phyloP scores from a whole-genome alignment of 352 stramenopile genomes.

The Phytophthora pinifolia region DNA sequence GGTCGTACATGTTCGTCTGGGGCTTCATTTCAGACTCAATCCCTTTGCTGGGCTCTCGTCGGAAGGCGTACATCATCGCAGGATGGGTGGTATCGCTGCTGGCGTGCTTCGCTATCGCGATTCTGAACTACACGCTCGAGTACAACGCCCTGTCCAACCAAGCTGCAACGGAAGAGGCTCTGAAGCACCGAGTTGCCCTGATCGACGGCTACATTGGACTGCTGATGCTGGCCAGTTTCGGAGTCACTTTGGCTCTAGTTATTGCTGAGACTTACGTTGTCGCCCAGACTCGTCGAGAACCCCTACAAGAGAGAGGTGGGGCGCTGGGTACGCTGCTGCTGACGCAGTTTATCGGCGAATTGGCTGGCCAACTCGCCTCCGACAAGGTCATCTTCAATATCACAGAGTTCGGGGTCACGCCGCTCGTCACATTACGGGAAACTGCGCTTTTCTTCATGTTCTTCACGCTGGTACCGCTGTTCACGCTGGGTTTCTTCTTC shows the following conservation, averaged over 20 bases:
- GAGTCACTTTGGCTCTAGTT: constrained; percentile 46
- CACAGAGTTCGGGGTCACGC: constrained; percentile 40
- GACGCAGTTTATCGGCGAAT: constrained; percentile 50
- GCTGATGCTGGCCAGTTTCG: constrained; percentile 52
- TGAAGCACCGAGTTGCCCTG: constrained; percentile 24
- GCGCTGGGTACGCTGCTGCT: constrained; percentile 50
- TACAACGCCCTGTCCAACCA: constrained; percentile 32
- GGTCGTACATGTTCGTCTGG: constrained; percentile 49
- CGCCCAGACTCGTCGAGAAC: constrained; percentile 54
- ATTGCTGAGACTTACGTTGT: constrained; percentile 61
- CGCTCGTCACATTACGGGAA: constrained; percentile 46
- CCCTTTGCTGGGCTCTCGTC: constrained; percentile 41
- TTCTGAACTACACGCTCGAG: constrained; percentile 58
- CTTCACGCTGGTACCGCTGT: constrained; percentile 42
- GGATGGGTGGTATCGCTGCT: constrained; percentile 47
- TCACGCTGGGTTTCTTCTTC: constrained; percentile 39
- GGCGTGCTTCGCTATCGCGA: constrained; percentile 48
- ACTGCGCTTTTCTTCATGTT: constrained; percentile 57
- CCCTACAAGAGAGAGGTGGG: constrained; percentile 27
- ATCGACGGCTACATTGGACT: constrained; percentile 48
- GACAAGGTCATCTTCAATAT: constrained; percentile 57
- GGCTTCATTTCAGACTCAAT: constrained; percentile 59
- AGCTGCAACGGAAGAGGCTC: constrained; percentile 19
- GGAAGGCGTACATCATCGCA: constrained; percentile 58
- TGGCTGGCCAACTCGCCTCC: constrained; percentile 45